Conservation (phyloP, 1,139 yeast species). For the Debaryomycetaceae sp. region DNA sequence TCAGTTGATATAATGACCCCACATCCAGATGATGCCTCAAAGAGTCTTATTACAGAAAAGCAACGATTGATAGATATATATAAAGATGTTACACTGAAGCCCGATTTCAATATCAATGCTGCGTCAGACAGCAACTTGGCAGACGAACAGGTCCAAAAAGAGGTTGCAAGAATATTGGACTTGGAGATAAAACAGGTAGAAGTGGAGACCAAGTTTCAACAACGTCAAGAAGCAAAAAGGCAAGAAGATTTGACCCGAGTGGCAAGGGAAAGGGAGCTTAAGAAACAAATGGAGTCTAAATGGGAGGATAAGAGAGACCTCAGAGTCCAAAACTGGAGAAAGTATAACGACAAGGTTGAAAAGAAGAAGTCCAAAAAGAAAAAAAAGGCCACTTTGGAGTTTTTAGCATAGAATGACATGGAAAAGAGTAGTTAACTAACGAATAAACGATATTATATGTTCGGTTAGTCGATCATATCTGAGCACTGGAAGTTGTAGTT, state of each 20-base stretch:
- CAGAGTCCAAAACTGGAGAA: slow-evolving; percentile 63
- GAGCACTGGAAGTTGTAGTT: too few relatives aligned
- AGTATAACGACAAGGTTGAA: slow-evolving; percentile 42
- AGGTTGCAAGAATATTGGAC: slow-evolving; percentile 25
- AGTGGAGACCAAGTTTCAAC: slow-evolving; percentile 32
- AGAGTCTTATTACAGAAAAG: slow-evolving; percentile 39
- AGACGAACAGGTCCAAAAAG: slow-evolving; percentile 3
- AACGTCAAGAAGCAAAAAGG: slow-evolving; percentile 29
- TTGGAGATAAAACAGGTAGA: slow-evolving; percentile 31
- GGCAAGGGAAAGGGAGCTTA: slow-evolving; percentile 31
- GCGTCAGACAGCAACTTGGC: background rate
- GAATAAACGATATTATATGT: background rate
- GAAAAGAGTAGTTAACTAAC: background rate
- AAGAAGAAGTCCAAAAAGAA: slow-evolving; percentile 42
- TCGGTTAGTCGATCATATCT: too few relatives aligned
- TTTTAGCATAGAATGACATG: background rate
- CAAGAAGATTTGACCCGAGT: slow-evolving; percentile 11
- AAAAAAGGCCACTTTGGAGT: slow-evolving; percentile 19
- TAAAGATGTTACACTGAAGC: slow-evolving; percentile 26
- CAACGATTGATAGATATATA: slow-evolving; percentile 34
- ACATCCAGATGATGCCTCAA: slow-evolving; percentile 17
- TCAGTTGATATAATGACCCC: slow-evolving; percentile 10
- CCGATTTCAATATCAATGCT: background rate
- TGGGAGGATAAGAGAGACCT: slow-evolving; percentile 67
- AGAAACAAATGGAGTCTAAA: slow-evolving; percentile 39